A percentile compares a stretch with the other conserved stretches of the same genome.
Evolutionary conservation across 129 eudicot genomes (phyloP).

Genomic region (Silybum marianum): DNA sequence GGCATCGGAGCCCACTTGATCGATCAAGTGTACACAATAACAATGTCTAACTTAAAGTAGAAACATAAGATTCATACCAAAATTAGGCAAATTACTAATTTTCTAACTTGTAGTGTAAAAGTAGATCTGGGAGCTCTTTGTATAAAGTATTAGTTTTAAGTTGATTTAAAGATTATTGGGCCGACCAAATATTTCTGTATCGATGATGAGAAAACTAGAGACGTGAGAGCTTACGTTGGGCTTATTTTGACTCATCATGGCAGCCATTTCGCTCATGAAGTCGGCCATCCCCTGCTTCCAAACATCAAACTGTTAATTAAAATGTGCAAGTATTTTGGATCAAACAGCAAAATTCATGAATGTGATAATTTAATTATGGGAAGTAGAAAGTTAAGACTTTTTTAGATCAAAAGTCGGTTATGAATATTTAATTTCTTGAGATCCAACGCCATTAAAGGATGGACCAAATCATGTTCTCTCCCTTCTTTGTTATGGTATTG

Average conservation of each 20-base stretch:
- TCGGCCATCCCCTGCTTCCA: conserved; percentile 87
- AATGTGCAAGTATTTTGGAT: not conserved
- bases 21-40: not conserved
- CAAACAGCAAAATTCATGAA: not conserved
- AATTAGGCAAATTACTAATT: not conserved
- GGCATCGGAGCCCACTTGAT: not conserved
- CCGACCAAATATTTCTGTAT: not conserved
- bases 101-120: too few species aligned
- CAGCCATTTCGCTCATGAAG: conserved; percentile 80
- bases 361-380: not conserved
- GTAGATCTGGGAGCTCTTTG: not conserved
- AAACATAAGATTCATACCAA: not conserved
- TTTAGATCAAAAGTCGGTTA: conserved; percentile 19
- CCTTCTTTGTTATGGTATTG: too few species aligned
- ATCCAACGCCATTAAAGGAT: conserved; percentile 26
- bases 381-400: not conserved
- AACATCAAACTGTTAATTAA: not conserved
- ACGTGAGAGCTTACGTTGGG: conserved; percentile 48
- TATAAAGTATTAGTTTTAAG: not conserved
- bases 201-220: not conserved
- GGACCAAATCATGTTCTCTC: not conserved
- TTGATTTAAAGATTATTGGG: not conserved
- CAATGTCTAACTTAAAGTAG: not conserved
- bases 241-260: conserved; percentile 70
- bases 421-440: not conserved